Evolutionary conservation across 2,329 filamentous ascomycete species (phyloP), one percentile per base, ranked within the genome.

Genomic region (Rasamsonia emersonii): DNA sequence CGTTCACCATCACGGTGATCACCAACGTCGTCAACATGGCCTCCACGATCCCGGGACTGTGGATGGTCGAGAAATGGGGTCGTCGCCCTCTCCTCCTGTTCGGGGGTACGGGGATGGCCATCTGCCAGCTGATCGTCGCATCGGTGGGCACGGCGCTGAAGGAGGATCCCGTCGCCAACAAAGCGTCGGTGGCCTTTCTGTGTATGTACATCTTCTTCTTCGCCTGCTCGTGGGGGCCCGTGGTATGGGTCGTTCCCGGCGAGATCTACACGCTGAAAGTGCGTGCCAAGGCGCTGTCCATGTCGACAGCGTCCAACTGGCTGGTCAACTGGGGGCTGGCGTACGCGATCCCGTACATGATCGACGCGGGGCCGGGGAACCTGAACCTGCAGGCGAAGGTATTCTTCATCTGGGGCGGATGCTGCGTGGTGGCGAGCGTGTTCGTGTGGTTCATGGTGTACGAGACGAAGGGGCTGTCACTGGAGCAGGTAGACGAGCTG

Each of bases 401-500:
- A 18, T 75, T 75, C 58, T 75, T 73, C 56, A 66, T 75, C 51
- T 75, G 71, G 71, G 70, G 68, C 30, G 61, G 62, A 17, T 71
- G 70, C 49, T 76, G 72, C 58, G 64, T 66, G 40, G 53, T 74
- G 42, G 72, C 68, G 40, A 59, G 62, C 40, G 28, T 58, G 18
- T 64, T 64, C 31, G 56, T 62, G n/a, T 82, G 74, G 53, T 79
- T 81, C 54, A 75, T 78, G 61, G 77, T 93, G 50, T 89, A 89
- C 53, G 86, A 91, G 67, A 93, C 86, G 36, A 93, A 93, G 69
- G 83, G 82, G 10, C 70, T 88, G 9, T 77, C 75, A 0, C 72
- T 93, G 15, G 86, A 93, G 58, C 75, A 93, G 59, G 79, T 93
- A 35, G 84, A 93, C 50, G 75, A 85, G 62, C 59, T 89, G 29